Evolutionary conservation across 345 rosid species (phyloP), one percentile per base, ranked within the genome.

Genomic region (Linum tenue): DNA sequence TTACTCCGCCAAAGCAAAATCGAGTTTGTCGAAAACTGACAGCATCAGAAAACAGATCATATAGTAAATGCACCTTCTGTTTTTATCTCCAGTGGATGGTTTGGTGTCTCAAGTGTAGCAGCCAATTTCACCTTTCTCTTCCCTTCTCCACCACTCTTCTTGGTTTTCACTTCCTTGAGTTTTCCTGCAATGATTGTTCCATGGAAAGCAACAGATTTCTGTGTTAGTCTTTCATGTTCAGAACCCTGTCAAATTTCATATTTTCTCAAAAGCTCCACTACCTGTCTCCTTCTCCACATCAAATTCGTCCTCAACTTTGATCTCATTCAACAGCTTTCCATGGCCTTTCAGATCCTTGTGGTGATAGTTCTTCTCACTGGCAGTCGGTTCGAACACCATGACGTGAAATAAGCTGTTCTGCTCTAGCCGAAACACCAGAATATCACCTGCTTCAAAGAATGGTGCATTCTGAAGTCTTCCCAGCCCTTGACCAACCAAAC

Each of bases 401-500:
- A n/a, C 72, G 6, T 14, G 50, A 50, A 77, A 80, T 41, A 3
- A 7, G 17, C 62, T 17, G 51, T 59, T 59, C 41, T 69, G 76
- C 56, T 72, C 48, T 17, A 72, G 70, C 61, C 67, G 11, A 36
- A 77, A 80, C 60, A 72, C 69, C 12, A 80, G 17, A 0, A 77
- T 37, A 43, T 67, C 41, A 0, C 79, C 71, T 17, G 9, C 1
- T 59, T 12, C 10, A 77, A 9, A 5, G 77, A 72, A 64, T 72
- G 70, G 55, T 55, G 56, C 15, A 68, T n/a, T 3, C 67, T 60
- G 53, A 75, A 77, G 7, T 77, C 69, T 42, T 37, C 44, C 84
- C 76, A 75, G 1, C 78, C 77, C 6, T 73, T 56, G 35, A 39
- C 35, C 37, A 75, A 36, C 77, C 73, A 70, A 43, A 60, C 38